A percentile compares a stretch with the other conserved stretches of the same genome.
Evolutionary conservation across 2,329 filamentous ascomycete species (phyloP).

Genomic region (Colletotrichum godetiae): DNA sequence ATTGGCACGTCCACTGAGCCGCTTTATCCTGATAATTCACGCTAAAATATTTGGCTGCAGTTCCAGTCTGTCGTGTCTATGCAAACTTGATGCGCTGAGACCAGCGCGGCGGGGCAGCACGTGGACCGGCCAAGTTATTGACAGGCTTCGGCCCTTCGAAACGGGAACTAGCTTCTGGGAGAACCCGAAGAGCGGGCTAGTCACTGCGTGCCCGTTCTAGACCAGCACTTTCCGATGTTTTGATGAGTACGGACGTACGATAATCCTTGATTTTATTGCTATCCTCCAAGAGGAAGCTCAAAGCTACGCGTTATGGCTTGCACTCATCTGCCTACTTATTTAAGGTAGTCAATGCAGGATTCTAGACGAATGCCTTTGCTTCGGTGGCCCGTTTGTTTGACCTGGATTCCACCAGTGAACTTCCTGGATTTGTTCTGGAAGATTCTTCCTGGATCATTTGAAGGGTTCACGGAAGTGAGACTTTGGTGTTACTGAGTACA

Average conservation of each 20-base stretch:
- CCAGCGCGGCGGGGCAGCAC: conserved; percentile 1
- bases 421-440: neutral
- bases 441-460: neutral
- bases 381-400: neutral
- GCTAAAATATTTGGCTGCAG: too few relatives aligned
- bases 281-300: neutral
- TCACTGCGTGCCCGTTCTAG: neutral
- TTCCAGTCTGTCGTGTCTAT: neutral
- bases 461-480: neutral
- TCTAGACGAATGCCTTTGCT: neutral
- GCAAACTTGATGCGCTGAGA: too few relatives aligned
- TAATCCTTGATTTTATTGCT: neutral
- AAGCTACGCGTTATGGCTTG: neutral
- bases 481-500: too few relatives aligned
- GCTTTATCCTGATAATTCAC: neutral
- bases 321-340: too few relatives aligned
- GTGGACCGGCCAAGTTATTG: neutral
- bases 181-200: neutral
- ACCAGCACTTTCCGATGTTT: neutral
- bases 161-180: conserved; percentile 2
- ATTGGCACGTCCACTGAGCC: neutral
- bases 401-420: neutral
- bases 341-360: neutral
- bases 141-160: neutral
- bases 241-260: conserved; percentile 9